Conservation (phyloP, 495 filamentous ascomycete genomes). For the Lophiostoma macrostomum region DNA sequence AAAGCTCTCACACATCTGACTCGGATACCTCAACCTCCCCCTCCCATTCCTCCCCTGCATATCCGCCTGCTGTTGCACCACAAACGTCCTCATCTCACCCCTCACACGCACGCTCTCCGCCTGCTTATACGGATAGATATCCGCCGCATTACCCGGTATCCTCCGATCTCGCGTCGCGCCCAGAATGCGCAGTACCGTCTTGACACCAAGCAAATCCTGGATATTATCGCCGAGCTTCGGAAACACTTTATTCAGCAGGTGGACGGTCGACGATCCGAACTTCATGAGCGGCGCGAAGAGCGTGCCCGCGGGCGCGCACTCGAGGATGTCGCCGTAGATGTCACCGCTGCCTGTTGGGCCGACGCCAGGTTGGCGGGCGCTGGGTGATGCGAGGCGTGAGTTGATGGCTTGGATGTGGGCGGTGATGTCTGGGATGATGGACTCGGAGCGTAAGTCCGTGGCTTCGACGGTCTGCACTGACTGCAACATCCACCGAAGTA, state of each 20-base stretch:
- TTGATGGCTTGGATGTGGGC: neutral
- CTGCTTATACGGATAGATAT: slow-evolving; percentile 14
- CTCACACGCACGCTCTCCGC: slow-evolving; percentile 5
- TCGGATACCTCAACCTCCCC: slow-evolving; percentile 17
- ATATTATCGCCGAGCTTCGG: slow-evolving; percentile 22
- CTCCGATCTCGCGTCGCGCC: slow-evolving; percentile 20
- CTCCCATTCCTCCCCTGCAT: neutral
- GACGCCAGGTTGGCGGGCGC: neutral
- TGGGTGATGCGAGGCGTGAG: neutral
- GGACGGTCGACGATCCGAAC: slow-evolving; percentile 1
- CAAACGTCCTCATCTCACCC: neutral
- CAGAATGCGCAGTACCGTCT: slow-evolving; percentile 17
- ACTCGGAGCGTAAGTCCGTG: too few species aligned
- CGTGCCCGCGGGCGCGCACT: slow-evolving; percentile 10
- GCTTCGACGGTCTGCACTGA: neutral
- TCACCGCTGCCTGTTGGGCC: slow-evolving; percentile 24
- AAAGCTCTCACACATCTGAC: slow-evolving; percentile 19
- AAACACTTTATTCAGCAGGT: slow-evolving; percentile 7
- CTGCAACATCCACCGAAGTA: slow-evolving; percentile 26
- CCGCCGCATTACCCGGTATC: slow-evolving; percentile 8
- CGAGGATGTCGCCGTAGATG: slow-evolving; percentile 20
- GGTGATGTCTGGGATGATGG: slow-evolving; percentile 1
- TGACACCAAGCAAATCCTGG: slow-evolving; percentile 17
- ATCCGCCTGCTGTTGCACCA: neutral
- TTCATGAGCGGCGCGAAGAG: slow-evolving; percentile 4